A percentile compares a stretch with the other conserved stretches of the same genome.
These are phyloP conservation scores for Gigaspora rosea DNA, from an alignment of 192 early-diverging fungal genomes.

Conservation along the genomic window DNA sequence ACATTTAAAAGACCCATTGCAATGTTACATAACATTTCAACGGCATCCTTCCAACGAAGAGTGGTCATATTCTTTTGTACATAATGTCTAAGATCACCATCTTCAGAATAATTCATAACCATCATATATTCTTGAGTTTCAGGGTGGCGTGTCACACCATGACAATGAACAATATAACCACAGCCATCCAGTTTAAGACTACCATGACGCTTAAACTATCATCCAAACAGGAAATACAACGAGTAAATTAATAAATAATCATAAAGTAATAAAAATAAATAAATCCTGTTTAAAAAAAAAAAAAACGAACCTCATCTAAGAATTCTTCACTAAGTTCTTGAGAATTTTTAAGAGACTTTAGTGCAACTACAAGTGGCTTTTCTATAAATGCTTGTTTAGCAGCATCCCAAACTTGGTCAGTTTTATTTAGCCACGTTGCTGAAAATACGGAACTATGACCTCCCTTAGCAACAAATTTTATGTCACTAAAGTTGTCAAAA, in stretches of 20 bases:
- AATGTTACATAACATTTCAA: constrained; percentile 26
- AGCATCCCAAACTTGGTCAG: constrained; percentile 20
- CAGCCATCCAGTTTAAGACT: constrained; percentile 31
- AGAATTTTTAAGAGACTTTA: constrained; percentile 29
- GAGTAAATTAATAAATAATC: background rate
- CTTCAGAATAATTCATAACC: constrained; percentile 29
- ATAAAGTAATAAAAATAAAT: background rate
- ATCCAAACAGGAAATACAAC: background rate
- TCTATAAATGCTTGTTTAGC: constrained; percentile 12
- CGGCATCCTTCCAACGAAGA: constrained; percentile 20
- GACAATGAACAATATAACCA: constrained; percentile 29
- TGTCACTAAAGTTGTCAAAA: constrained; percentile 16
- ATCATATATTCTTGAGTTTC: constrained; percentile 24
- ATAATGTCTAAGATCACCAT: constrained; percentile 18
- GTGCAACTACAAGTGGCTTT: constrained; percentile 21
- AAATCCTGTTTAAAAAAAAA: background rate
- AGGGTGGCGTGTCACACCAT: constrained; percentile 13
- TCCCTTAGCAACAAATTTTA: constrained; percentile 25
- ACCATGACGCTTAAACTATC: constrained; percentile 27
- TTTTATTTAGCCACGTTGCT: constrained; percentile 25
- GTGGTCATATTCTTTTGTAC: constrained; percentile 4
- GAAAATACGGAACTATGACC: constrained; percentile 27
- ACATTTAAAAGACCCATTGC: constrained; percentile 18
- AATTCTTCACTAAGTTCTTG: constrained; percentile 19
- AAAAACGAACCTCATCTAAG: constrained; percentile 26